These are phyloP conservation scores for Dendrostoma leiphaemia DNA, from an alignment of 2,329 filamentous ascomycete species.

Conservation along the genomic window DNA sequence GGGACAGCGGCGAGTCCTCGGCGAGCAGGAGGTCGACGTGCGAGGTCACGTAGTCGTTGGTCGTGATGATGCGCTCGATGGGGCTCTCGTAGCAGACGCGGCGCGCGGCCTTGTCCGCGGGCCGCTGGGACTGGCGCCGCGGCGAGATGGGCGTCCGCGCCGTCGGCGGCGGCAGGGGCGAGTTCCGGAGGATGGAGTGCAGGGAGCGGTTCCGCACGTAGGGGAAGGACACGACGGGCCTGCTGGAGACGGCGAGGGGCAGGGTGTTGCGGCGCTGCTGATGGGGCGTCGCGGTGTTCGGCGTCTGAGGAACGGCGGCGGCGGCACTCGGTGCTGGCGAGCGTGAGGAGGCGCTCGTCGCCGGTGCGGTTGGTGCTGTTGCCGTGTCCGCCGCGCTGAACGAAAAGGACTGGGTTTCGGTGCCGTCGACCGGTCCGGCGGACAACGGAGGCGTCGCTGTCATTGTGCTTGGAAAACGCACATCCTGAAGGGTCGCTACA, in stretches of 20 bases:
- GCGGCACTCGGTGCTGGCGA: background rate
- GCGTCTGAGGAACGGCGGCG: background rate
- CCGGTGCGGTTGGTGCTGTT: background rate
- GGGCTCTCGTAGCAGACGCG: constrained; percentile 63
- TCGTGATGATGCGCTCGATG: constrained; percentile 62
- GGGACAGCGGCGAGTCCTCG: constrained; percentile 54
- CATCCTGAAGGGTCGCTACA: constrained; percentile 34
- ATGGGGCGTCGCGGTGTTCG: too few species aligned
- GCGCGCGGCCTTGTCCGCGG: constrained; percentile 53
- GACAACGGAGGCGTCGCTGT: constrained; percentile 59
- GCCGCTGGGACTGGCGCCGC: constrained; percentile 50
- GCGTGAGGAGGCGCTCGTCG: background rate
- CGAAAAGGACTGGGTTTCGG: constrained; percentile 35
- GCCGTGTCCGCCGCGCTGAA: constrained; percentile 33
- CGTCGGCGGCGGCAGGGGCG: constrained; percentile 55
- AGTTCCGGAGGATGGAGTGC: constrained; percentile 66
- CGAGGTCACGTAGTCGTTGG: constrained; percentile 59
- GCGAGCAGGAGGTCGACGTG: constrained; percentile 59
- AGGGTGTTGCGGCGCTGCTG: constrained; percentile 36
- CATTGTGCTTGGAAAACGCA: constrained; percentile 56
- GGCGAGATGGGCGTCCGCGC: constrained; percentile 52
- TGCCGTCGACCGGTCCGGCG: constrained; percentile 45
- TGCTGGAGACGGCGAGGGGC: constrained; percentile 24
- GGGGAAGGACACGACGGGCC: constrained; percentile 37
- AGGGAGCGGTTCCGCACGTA: constrained; percentile 59